phyloP scores from a whole-genome alignment of 495 filamentous ascomycete species.

The Penicillium angulare region DNA sequence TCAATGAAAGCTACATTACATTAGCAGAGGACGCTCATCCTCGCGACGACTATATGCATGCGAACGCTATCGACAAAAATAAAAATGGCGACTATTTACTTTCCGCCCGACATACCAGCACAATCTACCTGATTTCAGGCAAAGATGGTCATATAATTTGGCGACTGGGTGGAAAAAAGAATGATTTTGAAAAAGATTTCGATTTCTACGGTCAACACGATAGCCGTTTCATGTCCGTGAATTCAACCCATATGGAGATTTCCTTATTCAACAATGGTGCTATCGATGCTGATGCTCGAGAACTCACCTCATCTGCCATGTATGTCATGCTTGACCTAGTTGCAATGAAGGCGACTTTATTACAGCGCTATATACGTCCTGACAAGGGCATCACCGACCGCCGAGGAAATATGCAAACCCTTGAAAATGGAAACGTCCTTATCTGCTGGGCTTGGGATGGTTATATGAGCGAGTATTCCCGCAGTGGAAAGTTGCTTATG shows the following conservation, averaged over 20 bases:
- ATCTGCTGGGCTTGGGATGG: slow-evolving; percentile 47
- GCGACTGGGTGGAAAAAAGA: slow-evolving; percentile 42
- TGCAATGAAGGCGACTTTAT: slow-evolving; percentile 34
- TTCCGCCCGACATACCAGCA: slow-evolving; percentile 44
- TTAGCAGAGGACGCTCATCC: neutral
- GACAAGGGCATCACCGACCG: slow-evolving; percentile 38
- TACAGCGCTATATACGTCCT: slow-evolving; percentile 31
- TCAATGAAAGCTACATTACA: slow-evolving; percentile 2
- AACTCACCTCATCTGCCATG: slow-evolving; percentile 7
- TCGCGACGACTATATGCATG: slow-evolving; percentile 29
- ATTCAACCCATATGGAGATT: slow-evolving; percentile 31
- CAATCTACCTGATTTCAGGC: slow-evolving; percentile 48
- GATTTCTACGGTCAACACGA: slow-evolving; percentile 53
- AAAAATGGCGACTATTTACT: slow-evolving; percentile 47
- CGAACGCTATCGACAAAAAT: slow-evolving; percentile 51
- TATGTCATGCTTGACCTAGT: slow-evolving; percentile 8
- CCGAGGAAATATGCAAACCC: slow-evolving; percentile 51
- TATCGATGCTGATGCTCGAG: slow-evolving; percentile 25
- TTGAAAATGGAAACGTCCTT: slow-evolving; percentile 43
- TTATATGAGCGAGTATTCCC: slow-evolving; percentile 46
- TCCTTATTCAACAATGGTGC: slow-evolving; percentile 45
- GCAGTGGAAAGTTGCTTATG: slow-evolving; percentile 42
- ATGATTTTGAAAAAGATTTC: slow-evolving; percentile 29
- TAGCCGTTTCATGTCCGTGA: slow-evolving; percentile 38
- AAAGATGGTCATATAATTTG: slow-evolving; percentile 52